A percentile compares a stretch with the other conserved stretches of the same genome.
Evolutionary conservation across 371 early-diverging fungal genomes (phyloP).

Genomic region (Mortierella sp.): DNA sequence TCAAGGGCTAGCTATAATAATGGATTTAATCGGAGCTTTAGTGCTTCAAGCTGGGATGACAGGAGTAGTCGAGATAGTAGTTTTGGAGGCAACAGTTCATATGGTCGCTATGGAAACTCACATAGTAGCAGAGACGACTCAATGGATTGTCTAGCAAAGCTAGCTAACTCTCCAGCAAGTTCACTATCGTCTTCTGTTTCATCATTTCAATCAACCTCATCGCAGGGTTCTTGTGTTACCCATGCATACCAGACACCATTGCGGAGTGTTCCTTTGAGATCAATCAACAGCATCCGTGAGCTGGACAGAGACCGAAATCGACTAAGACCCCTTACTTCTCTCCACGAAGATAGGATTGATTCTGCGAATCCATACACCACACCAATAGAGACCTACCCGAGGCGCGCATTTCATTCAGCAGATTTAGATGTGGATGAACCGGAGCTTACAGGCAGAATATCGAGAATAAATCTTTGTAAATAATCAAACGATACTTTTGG

Average conservation of each 20-base stretch:
- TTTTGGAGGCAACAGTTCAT: too few relatives aligned
- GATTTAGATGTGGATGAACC: constrained; percentile 12
- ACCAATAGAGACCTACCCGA: constrained; percentile 7
- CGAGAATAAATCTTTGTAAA: neutral
- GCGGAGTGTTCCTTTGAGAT: constrained; percentile 28
- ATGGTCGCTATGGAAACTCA: neutral
- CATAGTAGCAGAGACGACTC: too few relatives aligned
- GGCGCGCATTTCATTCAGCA: constrained; percentile 23
- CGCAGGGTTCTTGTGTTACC: neutral
- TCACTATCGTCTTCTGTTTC: constrained; percentile 13
- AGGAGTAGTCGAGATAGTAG: neutral
- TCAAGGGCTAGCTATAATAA: neutral
- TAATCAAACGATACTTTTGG: too few relatives aligned
- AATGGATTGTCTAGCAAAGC: neutral
- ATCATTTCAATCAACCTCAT: constrained; percentile 1
- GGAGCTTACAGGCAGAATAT: neutral
- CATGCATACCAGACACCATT: constrained; percentile 25
- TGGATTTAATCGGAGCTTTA: too few relatives aligned
- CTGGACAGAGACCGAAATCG: constrained; percentile 28
- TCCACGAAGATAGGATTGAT: constrained; percentile 2
- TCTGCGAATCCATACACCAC: constrained; percentile 1
- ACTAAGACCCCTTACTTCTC: constrained; percentile 27
- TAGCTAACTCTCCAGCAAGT: neutral
- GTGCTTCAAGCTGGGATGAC: too few relatives aligned
- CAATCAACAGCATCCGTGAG: constrained; percentile 40